These are phyloP conservation scores for Benincasa hispida DNA, from an alignment of 306 rosid genomes.

Conservation along the genomic window DNA sequence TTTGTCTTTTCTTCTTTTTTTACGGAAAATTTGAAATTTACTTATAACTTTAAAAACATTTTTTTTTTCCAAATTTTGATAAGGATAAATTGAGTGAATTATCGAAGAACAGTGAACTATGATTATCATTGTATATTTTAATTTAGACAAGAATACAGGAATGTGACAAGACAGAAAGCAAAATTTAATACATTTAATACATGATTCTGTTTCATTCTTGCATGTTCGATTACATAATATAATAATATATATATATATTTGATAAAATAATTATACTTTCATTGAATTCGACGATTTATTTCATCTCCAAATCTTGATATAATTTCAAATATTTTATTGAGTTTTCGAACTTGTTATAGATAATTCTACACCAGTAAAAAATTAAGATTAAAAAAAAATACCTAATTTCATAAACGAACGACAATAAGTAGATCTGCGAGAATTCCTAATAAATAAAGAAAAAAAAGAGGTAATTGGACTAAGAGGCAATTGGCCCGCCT, in stretches of 20 bases:
- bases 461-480: no score
- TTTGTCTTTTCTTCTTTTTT: no score
- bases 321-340: no score
- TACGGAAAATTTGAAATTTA: background rate
- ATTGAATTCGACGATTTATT: background rate
- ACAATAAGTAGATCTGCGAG: no score
- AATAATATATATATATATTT: no score
- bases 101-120: background rate
- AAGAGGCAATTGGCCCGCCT: no score
- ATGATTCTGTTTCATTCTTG: background rate
- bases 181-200: background rate
- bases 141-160: background rate
- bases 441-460: no score
- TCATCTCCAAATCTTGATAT: background rate
- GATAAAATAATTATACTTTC: no score
- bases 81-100: background rate
- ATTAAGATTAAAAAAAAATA: no score
- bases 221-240: background rate
- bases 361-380: no score
- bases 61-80: background rate
- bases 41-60: background rate
- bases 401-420: no score
- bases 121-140: background rate
- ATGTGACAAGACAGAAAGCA: background rate
- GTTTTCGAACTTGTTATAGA: no score